phyloP scores from a whole-genome alignment of 2,329 filamentous ascomycete genomes.

The Claviceps purpurea region DNA sequence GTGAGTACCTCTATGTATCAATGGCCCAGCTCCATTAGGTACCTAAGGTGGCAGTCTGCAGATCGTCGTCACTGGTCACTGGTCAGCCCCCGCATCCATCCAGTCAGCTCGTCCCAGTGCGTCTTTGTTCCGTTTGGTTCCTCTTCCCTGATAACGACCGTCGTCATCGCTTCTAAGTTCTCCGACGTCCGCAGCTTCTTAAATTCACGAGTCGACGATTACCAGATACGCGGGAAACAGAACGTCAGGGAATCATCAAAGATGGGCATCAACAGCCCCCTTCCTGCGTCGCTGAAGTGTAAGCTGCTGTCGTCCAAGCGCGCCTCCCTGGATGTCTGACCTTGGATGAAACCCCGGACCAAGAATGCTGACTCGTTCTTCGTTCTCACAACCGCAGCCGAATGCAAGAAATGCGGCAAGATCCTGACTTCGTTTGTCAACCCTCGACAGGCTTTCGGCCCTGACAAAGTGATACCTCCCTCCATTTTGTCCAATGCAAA shows the following conservation, averaged over 20 bases:
- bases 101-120: too few relatives aligned
- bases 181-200: too few relatives aligned
- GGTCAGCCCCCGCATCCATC: too few relatives aligned
- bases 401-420: constrained; percentile 95
- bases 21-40: too few relatives aligned
- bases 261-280: constrained; percentile 54
- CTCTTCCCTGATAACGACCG: too few relatives aligned
- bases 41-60: too few relatives aligned
- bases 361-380: neutral
- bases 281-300: constrained; percentile 56
- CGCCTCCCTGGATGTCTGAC: neutral
- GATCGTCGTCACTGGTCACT: too few relatives aligned
- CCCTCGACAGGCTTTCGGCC: constrained; percentile 82
- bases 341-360: neutral
- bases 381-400: constrained; percentile 43
- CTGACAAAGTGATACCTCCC: constrained; percentile 94
- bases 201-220: too few relatives aligned
- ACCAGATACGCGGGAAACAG: neutral
- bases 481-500: constrained; percentile 83
- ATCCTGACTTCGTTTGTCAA: constrained; percentile 93
- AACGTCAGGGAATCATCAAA: neutral
- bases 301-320: constrained; percentile 24
- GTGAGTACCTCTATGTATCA: too few relatives aligned
- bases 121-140: too few relatives aligned
- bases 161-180: too few relatives aligned